Evolutionary conservation across 768 basidiomycete genomes (phyloP).

Genomic region (Mycena rosella): DNA sequence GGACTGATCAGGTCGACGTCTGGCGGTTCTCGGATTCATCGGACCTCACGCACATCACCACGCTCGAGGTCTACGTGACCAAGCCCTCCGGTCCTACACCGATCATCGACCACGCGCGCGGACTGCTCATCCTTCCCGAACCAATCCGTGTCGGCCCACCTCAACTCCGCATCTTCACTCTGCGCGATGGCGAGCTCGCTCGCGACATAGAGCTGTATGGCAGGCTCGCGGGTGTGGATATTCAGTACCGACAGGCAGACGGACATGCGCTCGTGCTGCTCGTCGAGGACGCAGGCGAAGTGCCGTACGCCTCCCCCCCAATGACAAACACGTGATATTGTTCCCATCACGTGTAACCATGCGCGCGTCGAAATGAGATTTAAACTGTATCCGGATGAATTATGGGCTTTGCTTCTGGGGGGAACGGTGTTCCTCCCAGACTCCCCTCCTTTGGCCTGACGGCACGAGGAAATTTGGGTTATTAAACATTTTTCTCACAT

Average conservation of each 20-base stretch:
- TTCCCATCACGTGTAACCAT: too few relatives aligned
- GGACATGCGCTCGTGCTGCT: constrained; percentile 23
- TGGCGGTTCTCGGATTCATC: constrained; percentile 22
- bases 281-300: neutral
- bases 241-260: constrained; percentile 26
- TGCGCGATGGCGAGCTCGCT: constrained; percentile 14
- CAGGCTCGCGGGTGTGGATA: constrained; percentile 11
- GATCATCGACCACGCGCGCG: constrained; percentile 22
- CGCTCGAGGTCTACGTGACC: constrained; percentile 14
- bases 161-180: constrained; percentile 20
- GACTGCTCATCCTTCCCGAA: constrained; percentile 26
- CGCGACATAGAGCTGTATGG: constrained; percentile 22
- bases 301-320: too few relatives aligned
- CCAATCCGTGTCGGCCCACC: constrained; percentile 16
- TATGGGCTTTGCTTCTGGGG: too few relatives aligned
- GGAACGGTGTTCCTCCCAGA: too few relatives aligned
- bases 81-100: constrained; percentile 15
- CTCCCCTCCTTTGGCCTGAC: too few relatives aligned
- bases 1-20: constrained; percentile 30
- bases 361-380: too few relatives aligned
- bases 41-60: constrained; percentile 17
- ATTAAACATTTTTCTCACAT: too few relatives aligned
- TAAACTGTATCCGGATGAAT: too few relatives aligned
- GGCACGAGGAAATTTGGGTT: too few relatives aligned
- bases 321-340: too few relatives aligned